Evolutionary conservation across 2,329 filamentous ascomycete species (phyloP).

Genomic region (Emmonsiellopsis sp.): DNA sequence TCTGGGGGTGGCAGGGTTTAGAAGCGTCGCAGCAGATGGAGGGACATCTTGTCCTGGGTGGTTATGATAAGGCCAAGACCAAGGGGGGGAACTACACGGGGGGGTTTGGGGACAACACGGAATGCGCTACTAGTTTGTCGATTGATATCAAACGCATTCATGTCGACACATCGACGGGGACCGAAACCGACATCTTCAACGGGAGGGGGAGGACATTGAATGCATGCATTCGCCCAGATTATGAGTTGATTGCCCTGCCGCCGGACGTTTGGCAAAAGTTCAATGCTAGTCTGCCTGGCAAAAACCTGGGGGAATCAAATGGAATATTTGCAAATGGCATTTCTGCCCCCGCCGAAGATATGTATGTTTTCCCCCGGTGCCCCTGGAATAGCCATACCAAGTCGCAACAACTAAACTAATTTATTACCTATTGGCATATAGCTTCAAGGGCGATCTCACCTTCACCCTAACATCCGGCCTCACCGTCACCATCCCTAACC

Average conservation of each 20-base stretch:
- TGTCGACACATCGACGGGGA: not conserved
- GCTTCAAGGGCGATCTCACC: constrained; percentile 9
- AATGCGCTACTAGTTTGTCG: constrained; percentile 5
- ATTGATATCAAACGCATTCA: constrained; percentile 6
- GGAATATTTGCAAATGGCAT: constrained; percentile 2
- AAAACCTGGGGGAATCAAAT: not conserved
- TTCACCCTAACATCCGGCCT: constrained; percentile 11
- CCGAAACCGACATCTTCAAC: not conserved
- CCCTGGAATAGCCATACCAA: not conserved
- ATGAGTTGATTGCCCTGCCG: not conserved
- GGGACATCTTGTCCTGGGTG: constrained; percentile 8
- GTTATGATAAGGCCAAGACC: constrained; percentile 9
- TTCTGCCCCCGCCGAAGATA: not conserved
- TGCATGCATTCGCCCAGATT: not conserved
- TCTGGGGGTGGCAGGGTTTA: constrained; percentile 7
- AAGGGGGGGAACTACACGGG: constrained; percentile 3
- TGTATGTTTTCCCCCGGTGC: not conserved
- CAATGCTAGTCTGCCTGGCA: constrained; percentile 1
- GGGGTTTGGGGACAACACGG: not conserved
- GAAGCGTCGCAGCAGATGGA: constrained; percentile 5
- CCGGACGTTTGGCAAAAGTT: not conserved
- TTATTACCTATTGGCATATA: not conserved
- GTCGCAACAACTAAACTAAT: not conserved
- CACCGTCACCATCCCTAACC: constrained; percentile 19
- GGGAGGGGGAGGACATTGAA: not conserved